Conservation (phyloP, 2,329 filamentous ascomycete genomes). For the Aspergillus bombycis region DNA sequence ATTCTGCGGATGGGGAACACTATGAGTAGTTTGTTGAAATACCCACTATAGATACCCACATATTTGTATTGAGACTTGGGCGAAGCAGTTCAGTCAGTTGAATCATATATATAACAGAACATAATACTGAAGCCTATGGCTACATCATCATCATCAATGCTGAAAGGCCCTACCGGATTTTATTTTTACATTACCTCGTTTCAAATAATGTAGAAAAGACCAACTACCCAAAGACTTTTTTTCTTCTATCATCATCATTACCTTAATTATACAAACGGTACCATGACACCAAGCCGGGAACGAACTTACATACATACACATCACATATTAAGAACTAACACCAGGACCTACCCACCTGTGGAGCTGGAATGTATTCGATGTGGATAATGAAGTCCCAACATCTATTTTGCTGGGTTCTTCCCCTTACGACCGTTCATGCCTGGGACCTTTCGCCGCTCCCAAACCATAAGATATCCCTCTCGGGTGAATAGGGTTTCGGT, state of each 20-base stretch:
- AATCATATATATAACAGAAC: neutral
- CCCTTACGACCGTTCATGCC: conserved; percentile 43
- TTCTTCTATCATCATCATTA: conserved; percentile 12
- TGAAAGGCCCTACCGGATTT: neutral
- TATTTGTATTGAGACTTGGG: neutral
- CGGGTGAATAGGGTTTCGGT: conserved; percentile 88
- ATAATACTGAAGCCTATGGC: neutral
- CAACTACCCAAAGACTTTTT: neutral
- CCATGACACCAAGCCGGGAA: neutral
- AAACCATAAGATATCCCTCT: conserved; percentile 94
- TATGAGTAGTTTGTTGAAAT: conserved; percentile 18
- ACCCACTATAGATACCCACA: neutral
- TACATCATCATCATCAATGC: neutral
- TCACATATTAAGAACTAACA: neutral
- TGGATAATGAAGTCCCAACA: neutral
- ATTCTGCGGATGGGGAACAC: conserved; percentile 44
- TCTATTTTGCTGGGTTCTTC: conserved; percentile 31
- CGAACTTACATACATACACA: neutral
- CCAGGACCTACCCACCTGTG: neutral
- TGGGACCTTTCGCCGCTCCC: conserved; percentile 74
- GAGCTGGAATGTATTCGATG: neutral
- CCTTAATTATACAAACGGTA: conserved; percentile 16
- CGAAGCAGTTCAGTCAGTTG: neutral
- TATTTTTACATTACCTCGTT: neutral
- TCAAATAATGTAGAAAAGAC: neutral